A percentile compares a stretch with the other conserved stretches of the same genome.
Conservation (phyloP, 345 rosid genomes). For the Populus pruinosa region DNA sequence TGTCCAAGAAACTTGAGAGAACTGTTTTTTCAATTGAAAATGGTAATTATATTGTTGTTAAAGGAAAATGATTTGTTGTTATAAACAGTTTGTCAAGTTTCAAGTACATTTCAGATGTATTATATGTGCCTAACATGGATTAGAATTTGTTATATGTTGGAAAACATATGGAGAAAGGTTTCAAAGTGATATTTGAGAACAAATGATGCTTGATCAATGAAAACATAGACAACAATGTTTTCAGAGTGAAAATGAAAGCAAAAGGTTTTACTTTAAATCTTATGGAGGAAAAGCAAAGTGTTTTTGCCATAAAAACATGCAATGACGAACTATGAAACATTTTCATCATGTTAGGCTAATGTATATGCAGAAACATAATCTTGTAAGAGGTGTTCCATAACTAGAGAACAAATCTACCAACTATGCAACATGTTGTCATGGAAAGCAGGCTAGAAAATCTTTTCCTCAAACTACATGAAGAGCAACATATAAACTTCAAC, state of each 20-base stretch:
- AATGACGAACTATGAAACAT: not conserved
- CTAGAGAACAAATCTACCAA: fast-evolving
- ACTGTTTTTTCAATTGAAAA: too few species aligned
- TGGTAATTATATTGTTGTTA: too few species aligned
- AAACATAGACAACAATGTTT: not conserved
- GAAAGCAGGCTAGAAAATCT: fast-evolving
- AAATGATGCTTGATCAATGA: not conserved
- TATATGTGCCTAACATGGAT: too few species aligned
- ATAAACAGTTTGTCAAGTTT: not conserved
- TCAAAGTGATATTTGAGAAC: not conserved
- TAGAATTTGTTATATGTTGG: not conserved
- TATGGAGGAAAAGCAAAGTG: not conserved
- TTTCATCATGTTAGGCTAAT: not conserved
- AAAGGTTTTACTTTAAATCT: not conserved
- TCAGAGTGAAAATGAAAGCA: not conserved
- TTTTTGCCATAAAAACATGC: not conserved
- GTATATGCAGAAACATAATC: not conserved
- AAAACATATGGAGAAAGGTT: not conserved
- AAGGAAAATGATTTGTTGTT: not conserved
- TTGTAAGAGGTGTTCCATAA: not conserved
- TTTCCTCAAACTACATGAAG: not conserved
- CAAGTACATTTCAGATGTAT: too few species aligned
- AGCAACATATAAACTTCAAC: not conserved
- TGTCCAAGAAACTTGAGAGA: too few species aligned
- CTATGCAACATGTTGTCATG: not conserved